Evolutionary conservation across 805 yeast genomes (phyloP), one percentile per base, ranked within the genome.

Genomic region (Brettanomyces nanus): DNA sequence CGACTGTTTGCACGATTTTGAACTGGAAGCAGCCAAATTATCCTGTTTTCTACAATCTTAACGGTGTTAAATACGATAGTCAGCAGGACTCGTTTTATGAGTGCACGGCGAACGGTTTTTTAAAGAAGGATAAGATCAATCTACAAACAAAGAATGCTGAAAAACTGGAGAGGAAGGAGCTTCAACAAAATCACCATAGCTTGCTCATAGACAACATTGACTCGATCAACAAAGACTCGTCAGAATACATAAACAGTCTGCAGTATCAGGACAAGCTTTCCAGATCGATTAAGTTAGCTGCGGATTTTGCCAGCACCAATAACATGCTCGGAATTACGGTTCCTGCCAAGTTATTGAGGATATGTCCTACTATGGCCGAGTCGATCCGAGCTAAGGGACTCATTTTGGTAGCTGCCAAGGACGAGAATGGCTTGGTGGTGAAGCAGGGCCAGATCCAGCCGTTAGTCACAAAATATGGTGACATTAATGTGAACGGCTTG

Each of bases 21-120:
- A 92, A 92, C 61, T 92, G 98, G 98, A 92, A 92, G 60, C 98
- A 92, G 61, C 97, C 98, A 11, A 90, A 90, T 57, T 92, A 82
- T 61, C 97, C 98, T 0, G 97, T 92, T 1, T 78, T 92, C 46
- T 83, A 85, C 61, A 75, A 80, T 39, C 75, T 89, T 72, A 79
- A 77, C 48, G 85, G 86, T n/a, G 63, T 79, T 9, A 62, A 68
- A 28, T 65, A 55, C 48, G 45, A 56, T 23, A 40, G 47, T 7
- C 35, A 25, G 3, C 33, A 41, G 2, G 58, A 61, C 14, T 43
- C 43, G 37, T 69, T 69, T 41, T 54, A 47, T 11, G 46, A 59
- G 22, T 61, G 63, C 28, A 59, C 71, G 2, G 64, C 73, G 1
- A 68, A 69, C 50, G 72, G 71, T 10, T 60, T 59, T 28, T 43